A percentile compares a stretch with the other conserved stretches of the same genome.
Conservation (phyloP, 225 moss, liverwort and hornwort species). For the Marchantia paleacea region DNA sequence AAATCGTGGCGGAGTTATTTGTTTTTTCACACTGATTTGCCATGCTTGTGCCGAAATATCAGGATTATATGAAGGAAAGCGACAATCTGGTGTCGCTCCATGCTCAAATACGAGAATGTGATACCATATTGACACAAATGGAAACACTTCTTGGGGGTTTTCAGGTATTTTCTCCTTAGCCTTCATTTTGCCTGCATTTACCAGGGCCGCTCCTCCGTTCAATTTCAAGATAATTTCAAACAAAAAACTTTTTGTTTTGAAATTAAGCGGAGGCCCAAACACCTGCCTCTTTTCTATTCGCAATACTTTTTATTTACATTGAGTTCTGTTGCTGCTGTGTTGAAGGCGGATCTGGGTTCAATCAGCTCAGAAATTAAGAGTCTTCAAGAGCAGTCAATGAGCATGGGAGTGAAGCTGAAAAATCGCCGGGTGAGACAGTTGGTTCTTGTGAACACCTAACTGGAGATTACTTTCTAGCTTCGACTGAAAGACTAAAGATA, state of each 20-base stretch:
- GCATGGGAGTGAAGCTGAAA: constrained; percentile 94
- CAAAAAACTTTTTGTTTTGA: background rate
- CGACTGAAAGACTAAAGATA: too few species aligned
- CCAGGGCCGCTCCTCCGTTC: background rate
- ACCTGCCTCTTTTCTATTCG: background rate
- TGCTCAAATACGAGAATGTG: constrained; percentile 96
- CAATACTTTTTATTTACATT: background rate
- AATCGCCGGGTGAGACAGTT: constrained; percentile 68
- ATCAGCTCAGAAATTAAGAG: constrained; percentile 97
- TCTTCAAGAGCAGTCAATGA: constrained; percentile 99
- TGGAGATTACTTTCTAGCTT: too few species aligned
- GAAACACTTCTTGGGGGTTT: constrained; percentile 94
- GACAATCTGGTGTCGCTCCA: constrained; percentile 97
- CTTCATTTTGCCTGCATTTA: background rate
- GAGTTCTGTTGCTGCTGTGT: constrained; percentile 17
- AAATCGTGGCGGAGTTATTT: background rate
- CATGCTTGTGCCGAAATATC: constrained; percentile 4
- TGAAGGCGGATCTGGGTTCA: constrained; percentile 92
- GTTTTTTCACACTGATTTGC: background rate
- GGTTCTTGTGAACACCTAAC: background rate
- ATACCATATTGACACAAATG: constrained; percentile 89
- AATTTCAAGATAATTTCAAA: too few species aligned
- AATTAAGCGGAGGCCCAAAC: background rate
- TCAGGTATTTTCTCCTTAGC: constrained; percentile 56
- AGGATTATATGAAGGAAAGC: constrained; percentile 99